These are phyloP conservation scores for Hamamelis virginiana DNA, from an alignment of 164 flowering plant genomes.

Conservation along the genomic window DNA sequence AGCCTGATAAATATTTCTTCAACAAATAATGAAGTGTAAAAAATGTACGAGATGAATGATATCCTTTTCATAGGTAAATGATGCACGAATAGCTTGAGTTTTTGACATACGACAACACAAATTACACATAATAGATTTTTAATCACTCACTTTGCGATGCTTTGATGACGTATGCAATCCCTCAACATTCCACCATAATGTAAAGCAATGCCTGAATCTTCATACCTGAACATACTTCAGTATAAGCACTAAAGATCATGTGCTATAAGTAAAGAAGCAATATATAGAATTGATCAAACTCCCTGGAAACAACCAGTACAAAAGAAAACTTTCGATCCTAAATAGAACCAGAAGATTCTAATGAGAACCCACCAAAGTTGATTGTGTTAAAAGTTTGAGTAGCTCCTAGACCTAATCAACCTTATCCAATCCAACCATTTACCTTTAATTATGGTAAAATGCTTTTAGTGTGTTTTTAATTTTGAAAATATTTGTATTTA, in stretches of 20 bases:
- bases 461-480: too few relatives aligned
- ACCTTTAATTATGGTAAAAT: too few relatives aligned
- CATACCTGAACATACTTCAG: constrained; percentile 51
- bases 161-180: constrained; percentile 97
- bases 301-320: not conserved
- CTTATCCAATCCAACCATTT: too few relatives aligned
- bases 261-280: not conserved
- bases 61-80: not conserved
- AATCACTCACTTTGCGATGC: constrained; percentile 60
- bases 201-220: constrained; percentile 72
- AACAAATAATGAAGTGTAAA: too few relatives aligned
- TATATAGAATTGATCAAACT: not conserved
- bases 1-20: too few relatives aligned
- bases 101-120: not conserved
- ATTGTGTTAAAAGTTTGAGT: too few relatives aligned
- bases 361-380: too few relatives aligned
- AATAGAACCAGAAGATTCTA: too few relatives aligned
- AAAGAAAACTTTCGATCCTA: too few relatives aligned
- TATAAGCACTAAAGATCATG: not conserved
- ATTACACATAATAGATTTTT: not conserved
- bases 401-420: too few relatives aligned
- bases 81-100: not conserved
- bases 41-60: too few relatives aligned
- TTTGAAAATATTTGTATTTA: too few relatives aligned
- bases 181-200: constrained; percentile 97